Base-by-base conservation (phyloP, 129 eudicot genomes). In the Escallonia rubra region DNA sequence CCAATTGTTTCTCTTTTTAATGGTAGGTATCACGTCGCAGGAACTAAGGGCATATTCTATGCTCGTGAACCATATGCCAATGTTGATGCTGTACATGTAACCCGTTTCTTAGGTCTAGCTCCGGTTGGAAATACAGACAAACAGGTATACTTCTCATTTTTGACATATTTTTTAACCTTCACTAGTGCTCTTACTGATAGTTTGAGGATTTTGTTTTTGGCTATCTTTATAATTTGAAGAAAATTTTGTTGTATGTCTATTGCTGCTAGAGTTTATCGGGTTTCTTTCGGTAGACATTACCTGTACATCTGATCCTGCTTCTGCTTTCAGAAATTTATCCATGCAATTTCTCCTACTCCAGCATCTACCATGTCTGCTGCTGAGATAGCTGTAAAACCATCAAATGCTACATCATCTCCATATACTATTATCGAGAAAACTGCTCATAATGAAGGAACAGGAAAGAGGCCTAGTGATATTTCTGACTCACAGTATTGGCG, bases 291-390 rank as follows among this genome's bases (percentile, higher is more conserved):
- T 23, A 23, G 34, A 23, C 34, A 23, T 23, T 23, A 23, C 34
- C 34, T 23, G 34, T 23, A 0, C 74, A 59, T 68, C 39, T 69
- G n/a, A 50, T 68, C n/a, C 12, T 72, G 64, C 58, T 67, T 38
- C 4, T 79, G 64, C 59, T 78, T 78, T 64, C 96, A 93, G 99
- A 93, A 93, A 81, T 93, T 93, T 76, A 78, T 89, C 44, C 99
- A 93, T 84, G 99, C 99, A 45, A 82, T 93, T 69, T 93, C 99
- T 71, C 99, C 96, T 10, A 89, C 88, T 80, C 99, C 99, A 46
- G 93, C 99, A 49, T 90, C 96, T 67, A 82, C 81, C 49, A 89
- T 93, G 99, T 75, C 96, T 44, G 58, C 86, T n/a, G 54, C 85
- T 45, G 96, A 86, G 72, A 60, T 89, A 63, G 80, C 86, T 55